Conservation (phyloP, 129 eudicot species). For the Helianthus tuberosus region DNA sequence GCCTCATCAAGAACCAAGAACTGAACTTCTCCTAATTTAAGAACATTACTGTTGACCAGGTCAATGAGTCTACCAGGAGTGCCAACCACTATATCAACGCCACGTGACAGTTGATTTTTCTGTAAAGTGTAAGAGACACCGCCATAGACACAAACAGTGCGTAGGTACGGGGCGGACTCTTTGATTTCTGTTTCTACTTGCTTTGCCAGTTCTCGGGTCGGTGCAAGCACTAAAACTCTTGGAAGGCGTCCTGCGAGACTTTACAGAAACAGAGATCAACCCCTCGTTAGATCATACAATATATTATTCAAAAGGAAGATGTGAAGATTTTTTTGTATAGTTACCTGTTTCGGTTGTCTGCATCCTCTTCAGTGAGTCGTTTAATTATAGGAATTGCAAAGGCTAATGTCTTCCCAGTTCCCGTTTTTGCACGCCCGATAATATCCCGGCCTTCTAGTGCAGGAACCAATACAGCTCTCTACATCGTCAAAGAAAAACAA, state of each 20-base stretch:
- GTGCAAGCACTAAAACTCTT: constrained; percentile 82
- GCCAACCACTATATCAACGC: constrained; percentile 94
- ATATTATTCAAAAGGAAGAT: not conserved
- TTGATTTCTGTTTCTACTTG: constrained; percentile 94
- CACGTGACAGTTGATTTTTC: constrained; percentile 74
- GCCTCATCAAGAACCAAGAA: constrained; percentile 96
- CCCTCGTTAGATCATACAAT: constrained; percentile 1
- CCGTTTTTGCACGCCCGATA: constrained; percentile 97
- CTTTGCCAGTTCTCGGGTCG: constrained; percentile 90
- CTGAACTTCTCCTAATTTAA: constrained; percentile 78
- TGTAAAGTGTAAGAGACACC: constrained; percentile 81
- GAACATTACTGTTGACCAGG: constrained; percentile 64
- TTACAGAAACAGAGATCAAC: constrained; percentile 14
- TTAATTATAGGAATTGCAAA: constrained; percentile 90
- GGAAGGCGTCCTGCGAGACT: constrained; percentile 86
- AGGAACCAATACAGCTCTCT: constrained; percentile 90
- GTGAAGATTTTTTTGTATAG: not conserved
- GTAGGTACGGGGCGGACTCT: constrained; percentile 92
- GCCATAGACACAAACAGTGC: constrained; percentile 92
- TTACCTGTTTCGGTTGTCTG: constrained; percentile 66
- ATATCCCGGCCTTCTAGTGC: constrained; percentile 66
- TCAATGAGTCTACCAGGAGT: constrained; percentile 96
- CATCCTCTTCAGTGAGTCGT: constrained; percentile 55
- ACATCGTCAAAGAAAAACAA: constrained; percentile 25
- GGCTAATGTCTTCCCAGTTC: constrained; percentile 95